These are phyloP conservation scores for Chlorella vulgaris DNA, from an alignment of 139 green algal genomes.

Conservation along the genomic window DNA sequence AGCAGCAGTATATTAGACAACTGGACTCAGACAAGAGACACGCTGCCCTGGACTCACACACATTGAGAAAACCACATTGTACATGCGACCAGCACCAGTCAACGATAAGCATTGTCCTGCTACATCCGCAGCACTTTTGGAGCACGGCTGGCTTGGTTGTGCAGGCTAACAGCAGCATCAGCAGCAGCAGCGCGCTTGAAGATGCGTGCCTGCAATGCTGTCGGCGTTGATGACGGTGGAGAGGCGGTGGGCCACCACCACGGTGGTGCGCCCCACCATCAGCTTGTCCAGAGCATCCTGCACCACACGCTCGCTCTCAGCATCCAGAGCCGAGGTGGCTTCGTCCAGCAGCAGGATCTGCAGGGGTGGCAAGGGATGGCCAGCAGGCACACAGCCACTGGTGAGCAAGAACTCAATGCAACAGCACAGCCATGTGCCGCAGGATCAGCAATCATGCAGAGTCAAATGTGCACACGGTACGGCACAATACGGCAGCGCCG, in stretches of 20 bases:
- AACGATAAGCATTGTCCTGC: too few species aligned
- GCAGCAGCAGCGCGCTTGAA: background rate
- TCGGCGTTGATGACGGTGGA: conserved; percentile 63
- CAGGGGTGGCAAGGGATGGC: background rate
- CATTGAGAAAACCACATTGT: too few species aligned
- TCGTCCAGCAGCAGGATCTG: conserved; percentile 85
- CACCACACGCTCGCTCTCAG: conserved; percentile 54
- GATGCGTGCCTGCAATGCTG: conserved; percentile 61
- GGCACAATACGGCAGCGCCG: background rate
- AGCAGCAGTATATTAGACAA: background rate
- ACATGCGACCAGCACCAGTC: too few species aligned
- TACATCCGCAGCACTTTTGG: too few species aligned
- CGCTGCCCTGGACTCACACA: too few species aligned
- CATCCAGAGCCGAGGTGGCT: conserved; percentile 90
- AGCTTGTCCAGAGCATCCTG: conserved; percentile 65
- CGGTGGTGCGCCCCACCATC: conserved; percentile 58
- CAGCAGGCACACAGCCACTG: background rate
- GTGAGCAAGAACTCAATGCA: too few species aligned
- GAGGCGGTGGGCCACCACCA: conserved; percentile 72
- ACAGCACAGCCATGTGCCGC: too few species aligned
- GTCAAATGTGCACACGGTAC: background rate
- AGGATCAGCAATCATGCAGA: too few species aligned
- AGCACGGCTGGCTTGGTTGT: background rate
- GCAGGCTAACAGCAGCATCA: background rate
- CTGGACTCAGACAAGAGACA: background rate